These are phyloP conservation scores for Clavispora fructus DNA, from an alignment of 805 yeast species.

Conservation along the genomic window DNA sequence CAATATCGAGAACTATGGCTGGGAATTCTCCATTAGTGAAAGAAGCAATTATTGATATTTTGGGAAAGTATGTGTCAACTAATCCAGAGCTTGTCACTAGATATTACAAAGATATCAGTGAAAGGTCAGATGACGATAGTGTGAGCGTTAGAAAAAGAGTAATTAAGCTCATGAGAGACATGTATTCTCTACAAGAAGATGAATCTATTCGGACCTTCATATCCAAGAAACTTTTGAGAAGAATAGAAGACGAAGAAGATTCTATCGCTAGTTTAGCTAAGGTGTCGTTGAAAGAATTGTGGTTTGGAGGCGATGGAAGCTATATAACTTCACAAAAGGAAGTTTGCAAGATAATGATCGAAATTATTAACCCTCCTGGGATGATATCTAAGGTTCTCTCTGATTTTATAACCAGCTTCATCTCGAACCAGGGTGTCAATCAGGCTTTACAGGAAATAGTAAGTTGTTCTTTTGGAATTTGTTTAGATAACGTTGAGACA, in stretches of 20 bases:
- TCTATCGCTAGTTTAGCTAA: constrained; percentile 37
- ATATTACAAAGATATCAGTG: constrained; percentile 47
- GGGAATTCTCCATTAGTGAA: constrained; percentile 70
- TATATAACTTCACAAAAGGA: not conserved
- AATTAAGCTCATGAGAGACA: constrained; percentile 42
- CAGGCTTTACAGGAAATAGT: not conserved
- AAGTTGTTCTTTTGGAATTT: constrained; percentile 1
- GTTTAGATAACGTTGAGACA: constrained; percentile 3
- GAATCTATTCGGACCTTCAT: constrained; percentile 34
- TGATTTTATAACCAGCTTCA: not conserved
- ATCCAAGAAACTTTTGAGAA: constrained; percentile 46
- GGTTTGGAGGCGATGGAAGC: constrained; percentile 12
- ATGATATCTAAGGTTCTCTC: not conserved
- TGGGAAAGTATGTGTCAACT: constrained; percentile 42
- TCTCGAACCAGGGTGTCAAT: not conserved
- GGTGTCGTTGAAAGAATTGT: constrained; percentile 21
- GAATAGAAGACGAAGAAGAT: constrained; percentile 70
- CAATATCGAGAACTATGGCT: constrained; percentile 46
- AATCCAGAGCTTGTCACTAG: constrained; percentile 43
- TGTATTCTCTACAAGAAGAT: constrained; percentile 38
- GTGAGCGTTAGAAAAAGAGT: constrained; percentile 61
- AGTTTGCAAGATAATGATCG: not conserved
- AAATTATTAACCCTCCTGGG: not conserved
- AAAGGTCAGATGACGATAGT: constrained; percentile 53
- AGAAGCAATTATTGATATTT: constrained; percentile 68